Conservation (phyloP, 2,329 filamentous ascomycete genomes). For the Bipolaris sorokiniana region DNA sequence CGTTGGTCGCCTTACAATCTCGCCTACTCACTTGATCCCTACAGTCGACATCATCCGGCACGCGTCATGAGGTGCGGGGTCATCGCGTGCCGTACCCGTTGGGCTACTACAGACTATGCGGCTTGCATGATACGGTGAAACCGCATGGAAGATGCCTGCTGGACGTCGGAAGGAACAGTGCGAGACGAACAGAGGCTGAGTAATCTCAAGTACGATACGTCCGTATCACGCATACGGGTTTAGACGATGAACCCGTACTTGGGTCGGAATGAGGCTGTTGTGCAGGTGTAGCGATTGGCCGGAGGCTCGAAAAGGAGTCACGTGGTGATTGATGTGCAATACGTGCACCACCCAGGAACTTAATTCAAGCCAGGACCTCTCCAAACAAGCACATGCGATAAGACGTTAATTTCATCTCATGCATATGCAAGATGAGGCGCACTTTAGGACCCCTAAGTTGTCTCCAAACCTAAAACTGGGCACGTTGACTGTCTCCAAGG, state of each 20-base stretch:
- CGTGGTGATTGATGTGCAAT: background rate
- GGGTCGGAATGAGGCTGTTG: slow-evolving; percentile 3
- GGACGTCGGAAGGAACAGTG: background rate
- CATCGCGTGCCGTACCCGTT: background rate
- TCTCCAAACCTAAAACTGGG: background rate
- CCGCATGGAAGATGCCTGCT: background rate
- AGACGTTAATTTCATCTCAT: background rate
- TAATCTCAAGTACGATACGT: slow-evolving; percentile 2
- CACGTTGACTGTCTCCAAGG: background rate
- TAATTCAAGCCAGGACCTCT: background rate
- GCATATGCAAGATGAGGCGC: background rate
- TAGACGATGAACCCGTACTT: background rate
- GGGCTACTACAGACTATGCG: background rate
- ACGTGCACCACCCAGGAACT: background rate
- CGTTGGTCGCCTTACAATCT: background rate
- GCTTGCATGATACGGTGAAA: background rate
- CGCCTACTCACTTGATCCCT: background rate
- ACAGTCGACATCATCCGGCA: background rate
- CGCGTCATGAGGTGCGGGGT: background rate
- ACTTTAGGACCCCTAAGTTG: background rate
- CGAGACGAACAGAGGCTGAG: background rate
- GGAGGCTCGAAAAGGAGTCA: background rate
- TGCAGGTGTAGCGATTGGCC: slow-evolving; percentile 12
- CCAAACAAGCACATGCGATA: background rate
- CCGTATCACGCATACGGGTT: background rate